Percentiles rank a stretch among this genome's conserved stretches.
Evolutionary conservation across 2,329 filamentous ascomycete species (phyloP).

Genomic region (Clarireedia paspali): DNA sequence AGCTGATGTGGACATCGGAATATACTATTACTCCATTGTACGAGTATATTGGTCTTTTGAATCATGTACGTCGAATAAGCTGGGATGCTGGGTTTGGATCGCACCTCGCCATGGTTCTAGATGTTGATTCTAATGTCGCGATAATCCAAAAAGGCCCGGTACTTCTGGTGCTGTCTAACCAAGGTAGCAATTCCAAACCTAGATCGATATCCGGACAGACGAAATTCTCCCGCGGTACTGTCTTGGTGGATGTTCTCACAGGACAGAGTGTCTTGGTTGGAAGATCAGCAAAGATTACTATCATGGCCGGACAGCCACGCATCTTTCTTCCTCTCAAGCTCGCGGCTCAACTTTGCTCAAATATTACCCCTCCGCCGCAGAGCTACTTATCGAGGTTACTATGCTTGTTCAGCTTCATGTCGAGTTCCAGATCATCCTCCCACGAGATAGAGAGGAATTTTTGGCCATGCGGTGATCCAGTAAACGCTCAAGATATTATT

Average conservation of each 20-base stretch:
- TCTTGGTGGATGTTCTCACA: conserved; percentile 13
- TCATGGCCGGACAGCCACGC: conserved; percentile 10
- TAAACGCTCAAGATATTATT: no score
- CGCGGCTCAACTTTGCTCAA: conserved; percentile 5
- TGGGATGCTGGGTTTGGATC: conserved; percentile 14
- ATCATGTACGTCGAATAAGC: conserved; percentile 10
- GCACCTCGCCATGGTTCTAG: conserved; percentile 8
- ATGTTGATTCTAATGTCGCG: conserved; percentile 4
- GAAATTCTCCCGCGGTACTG: conserved; percentile 10
- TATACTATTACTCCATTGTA: conserved; percentile 30
- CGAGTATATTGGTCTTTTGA: conserved; percentile 12
- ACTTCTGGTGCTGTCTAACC: conserved; percentile 14
- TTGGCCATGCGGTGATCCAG: no score
- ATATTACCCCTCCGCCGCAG: conserved; percentile 5
- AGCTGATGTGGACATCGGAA: conserved; percentile 34
- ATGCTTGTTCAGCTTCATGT: background rate
- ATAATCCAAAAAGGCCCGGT: conserved; percentile 13
- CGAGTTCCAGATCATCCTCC: background rate
- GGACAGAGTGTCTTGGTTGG: conserved; percentile 12
- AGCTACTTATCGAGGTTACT: background rate
- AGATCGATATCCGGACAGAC: conserved; percentile 5
- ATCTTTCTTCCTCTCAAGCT: conserved; percentile 9
- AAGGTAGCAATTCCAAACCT: conserved; percentile 7
- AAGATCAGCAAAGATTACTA: conserved; percentile 5
- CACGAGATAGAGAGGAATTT: no score